phyloP scores from a whole-genome alignment of 2,329 filamentous ascomycete genomes.

The Sclerotinia spermophila region DNA sequence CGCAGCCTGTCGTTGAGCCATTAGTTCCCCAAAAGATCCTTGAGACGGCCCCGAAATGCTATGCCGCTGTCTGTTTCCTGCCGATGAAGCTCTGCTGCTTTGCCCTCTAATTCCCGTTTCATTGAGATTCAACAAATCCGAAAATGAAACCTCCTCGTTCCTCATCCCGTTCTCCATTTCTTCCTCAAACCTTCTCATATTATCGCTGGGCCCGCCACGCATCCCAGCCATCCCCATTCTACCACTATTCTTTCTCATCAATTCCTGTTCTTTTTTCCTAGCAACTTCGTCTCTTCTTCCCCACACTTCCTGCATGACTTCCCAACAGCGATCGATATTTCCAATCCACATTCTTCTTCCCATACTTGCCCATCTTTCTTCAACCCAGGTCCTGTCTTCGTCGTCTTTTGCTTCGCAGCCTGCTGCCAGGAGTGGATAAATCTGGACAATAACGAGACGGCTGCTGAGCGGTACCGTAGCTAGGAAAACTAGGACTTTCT shows the following conservation, averaged over 20 bases:
- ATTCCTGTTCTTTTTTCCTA: conserved; percentile 26
- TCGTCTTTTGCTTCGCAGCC: conserved; percentile 58
- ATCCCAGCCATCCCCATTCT: conserved; percentile 13
- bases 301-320: conserved; percentile 67
- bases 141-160: conserved; percentile 32
- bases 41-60: conserved; percentile 22
- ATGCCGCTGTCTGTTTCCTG: conserved; percentile 11
- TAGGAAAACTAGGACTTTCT: conserved; percentile 57
- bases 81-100: not conserved
- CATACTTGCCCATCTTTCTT: conserved; percentile 59
- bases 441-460: conserved; percentile 63
- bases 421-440: conserved; percentile 65
- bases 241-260: conserved; percentile 22
- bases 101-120: conserved; percentile 29
- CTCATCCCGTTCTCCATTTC: conserved; percentile 25
- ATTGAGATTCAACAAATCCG: conserved; percentile 32
- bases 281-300: conserved; percentile 51
- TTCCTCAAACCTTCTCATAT: conserved; percentile 35
- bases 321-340: conserved; percentile 61
- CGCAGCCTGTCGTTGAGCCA: conserved; percentile 23
- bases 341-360: conserved; percentile 61
- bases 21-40: conserved; percentile 17
- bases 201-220: conserved; percentile 12
- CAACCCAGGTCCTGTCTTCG: conserved; percentile 62
- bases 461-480: conserved; percentile 61